Base-by-base conservation (phyloP, 2,329 filamentous ascomycete genomes). In the Mycosphaerella arachidis region DNA sequence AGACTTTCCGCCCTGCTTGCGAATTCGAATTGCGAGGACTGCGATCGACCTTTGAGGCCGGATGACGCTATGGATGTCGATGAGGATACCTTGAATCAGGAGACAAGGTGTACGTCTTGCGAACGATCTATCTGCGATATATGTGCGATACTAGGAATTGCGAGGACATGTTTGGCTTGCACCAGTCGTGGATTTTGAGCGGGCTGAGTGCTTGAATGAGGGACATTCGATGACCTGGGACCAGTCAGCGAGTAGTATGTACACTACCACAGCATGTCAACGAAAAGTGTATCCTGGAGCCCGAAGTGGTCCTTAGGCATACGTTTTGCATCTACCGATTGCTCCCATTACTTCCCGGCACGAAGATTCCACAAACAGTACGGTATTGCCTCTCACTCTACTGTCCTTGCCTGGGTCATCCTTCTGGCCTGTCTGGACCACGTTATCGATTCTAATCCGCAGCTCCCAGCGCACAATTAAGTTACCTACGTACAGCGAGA, bases 161-260 rank as follows among this genome's bases (percentile, higher is more conserved):
- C 66, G 57, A 69, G 77, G 56, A 68, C 73, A 50, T 80, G 78
- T 66, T 62, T 79, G 58, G 68, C 71, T 9, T 80, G 78, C 63
- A 76, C 75, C 40, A 65, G 61, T 31, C 50, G 56, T 27, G 55
- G 48, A 37, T 37, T 7, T 48, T 52, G 30, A 30, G 40, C 40
- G n/a, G 13, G 13, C 4, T n/a, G 40, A 43, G n/a, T n/a, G 7
- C 13, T 6, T 43, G 5, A 8, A 43, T 37, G 35, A 16, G 16
- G 16, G 8, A 12, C 10, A 12, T 37, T 37, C 35, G 10, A 16
- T 16, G 10, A 16, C 35, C 35, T 37, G 35, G 4, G 12, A n/a
- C 40, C 40, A 24, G n/a, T 43, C 40, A 18, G 13, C 13, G 40
- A 43, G 40, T 18, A 13, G 16, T 43, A 43, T 43, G 13, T 43